Evolutionary conservation across 805 yeast species (phyloP).

Genomic region (Myxozyma monticola): DNA sequence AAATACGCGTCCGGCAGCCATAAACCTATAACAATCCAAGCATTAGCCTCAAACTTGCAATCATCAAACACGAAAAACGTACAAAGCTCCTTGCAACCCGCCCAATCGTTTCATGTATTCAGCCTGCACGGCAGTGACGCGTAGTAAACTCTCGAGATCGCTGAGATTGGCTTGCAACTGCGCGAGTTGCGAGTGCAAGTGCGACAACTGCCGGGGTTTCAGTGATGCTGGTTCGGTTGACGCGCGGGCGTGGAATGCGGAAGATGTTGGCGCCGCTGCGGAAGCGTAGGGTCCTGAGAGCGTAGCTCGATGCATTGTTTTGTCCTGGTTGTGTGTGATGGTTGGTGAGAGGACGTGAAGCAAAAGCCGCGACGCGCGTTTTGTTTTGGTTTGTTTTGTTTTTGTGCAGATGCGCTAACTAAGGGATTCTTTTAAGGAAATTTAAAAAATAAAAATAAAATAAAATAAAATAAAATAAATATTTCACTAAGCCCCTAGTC

Average conservation of each 20-base stretch:
- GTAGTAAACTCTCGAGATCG: slow-evolving; percentile 53
- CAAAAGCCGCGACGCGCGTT: too few species aligned
- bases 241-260: slow-evolving; percentile 13
- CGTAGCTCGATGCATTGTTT: too few species aligned
- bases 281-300: too few species aligned
- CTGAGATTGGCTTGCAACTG: slow-evolving; percentile 56
- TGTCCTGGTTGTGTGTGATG: too few species aligned
- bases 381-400: too few species aligned
- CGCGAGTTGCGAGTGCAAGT: slow-evolving; percentile 53
- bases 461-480: too few species aligned
- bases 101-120: slow-evolving; percentile 55
- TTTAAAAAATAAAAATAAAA: too few species aligned
- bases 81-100: slow-evolving; percentile 56
- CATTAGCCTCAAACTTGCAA: not conserved
- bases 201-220: slow-evolving; percentile 50
- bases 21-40: slow-evolving; percentile 30
- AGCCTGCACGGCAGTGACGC: slow-evolving; percentile 54
- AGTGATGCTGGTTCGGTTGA: slow-evolving; percentile 22
- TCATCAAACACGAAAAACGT: slow-evolving; percentile 31
- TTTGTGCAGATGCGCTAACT: too few species aligned
- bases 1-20: slow-evolving; percentile 40
- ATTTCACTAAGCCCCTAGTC: too few species aligned
- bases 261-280: too few species aligned
- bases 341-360: too few species aligned
- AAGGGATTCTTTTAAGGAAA: too few species aligned